These are phyloP conservation scores for Herpetospermum pedunculosum DNA, from an alignment of 306 rosid species.

Conservation along the genomic window DNA sequence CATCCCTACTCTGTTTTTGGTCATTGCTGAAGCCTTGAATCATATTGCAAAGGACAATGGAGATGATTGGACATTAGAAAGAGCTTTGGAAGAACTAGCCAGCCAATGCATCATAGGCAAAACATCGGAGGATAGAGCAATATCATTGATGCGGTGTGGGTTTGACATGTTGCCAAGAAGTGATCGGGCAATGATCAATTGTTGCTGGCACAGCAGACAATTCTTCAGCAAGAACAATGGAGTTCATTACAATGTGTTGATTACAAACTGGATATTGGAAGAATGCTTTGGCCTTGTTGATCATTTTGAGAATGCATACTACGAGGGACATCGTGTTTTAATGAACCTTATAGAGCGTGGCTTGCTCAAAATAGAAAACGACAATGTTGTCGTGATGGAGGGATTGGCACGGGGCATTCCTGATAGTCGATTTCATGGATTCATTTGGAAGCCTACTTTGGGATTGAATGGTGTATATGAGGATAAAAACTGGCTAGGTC, in stretches of 20 bases:
- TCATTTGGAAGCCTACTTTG: conserved; percentile 5
- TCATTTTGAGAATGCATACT: conserved; percentile 15
- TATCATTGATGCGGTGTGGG: conserved; percentile 6
- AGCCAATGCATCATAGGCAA: not conserved
- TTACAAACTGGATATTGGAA: conserved; percentile 31
- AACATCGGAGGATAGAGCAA: not conserved
- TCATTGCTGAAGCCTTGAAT: conserved; percentile 7
- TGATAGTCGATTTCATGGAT: not conserved
- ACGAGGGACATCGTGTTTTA: conserved; percentile 14
- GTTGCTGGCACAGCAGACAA: conserved; percentile 19
- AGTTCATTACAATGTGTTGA: conserved; percentile 26
- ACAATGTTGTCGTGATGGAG: conserved; percentile 10
- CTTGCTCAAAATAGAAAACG: conserved; percentile 14
- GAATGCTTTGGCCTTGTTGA: conserved; percentile 12
- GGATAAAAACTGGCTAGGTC: conserved; percentile 5
- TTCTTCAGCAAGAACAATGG: conserved; percentile 7
- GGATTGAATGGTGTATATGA: conserved; percentile 19
- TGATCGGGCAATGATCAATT: not conserved
- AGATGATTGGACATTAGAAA: not conserved
- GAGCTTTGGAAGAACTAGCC: conserved; percentile 8
- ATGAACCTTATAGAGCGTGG: conserved; percentile 19
- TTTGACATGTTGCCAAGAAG: conserved; percentile 8
- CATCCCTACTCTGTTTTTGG: not conserved
- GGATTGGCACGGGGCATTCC: not conserved
- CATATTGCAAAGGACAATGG: not conserved